Percentiles rank a stretch among this genome's conserved stretches.
phyloP scores from a whole-genome alignment of 2,329 filamentous ascomycete species.

The Apiospora hydei region DNA sequence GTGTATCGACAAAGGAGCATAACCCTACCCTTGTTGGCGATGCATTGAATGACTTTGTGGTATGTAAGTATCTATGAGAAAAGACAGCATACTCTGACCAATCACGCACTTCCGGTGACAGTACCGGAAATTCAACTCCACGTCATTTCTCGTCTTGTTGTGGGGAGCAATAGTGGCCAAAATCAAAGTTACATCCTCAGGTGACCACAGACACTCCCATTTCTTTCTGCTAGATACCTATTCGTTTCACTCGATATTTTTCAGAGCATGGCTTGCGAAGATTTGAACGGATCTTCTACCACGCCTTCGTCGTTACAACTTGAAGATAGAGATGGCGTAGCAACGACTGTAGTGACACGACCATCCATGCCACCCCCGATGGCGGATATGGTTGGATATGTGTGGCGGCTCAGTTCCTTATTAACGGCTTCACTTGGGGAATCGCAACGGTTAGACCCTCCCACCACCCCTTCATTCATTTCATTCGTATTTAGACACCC shows the following conservation, averaged over 20 bases:
- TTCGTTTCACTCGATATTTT: not conserved
- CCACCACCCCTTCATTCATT: no score
- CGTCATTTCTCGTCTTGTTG: not conserved
- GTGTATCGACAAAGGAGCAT: no score
- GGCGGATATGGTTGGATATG: slow-evolving; percentile 65
- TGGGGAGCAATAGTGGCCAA: not conserved
- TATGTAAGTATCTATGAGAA: no score
- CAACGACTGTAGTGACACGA: no score
- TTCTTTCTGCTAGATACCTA: not conserved
- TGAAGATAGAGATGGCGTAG: not conserved
- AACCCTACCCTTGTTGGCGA: no score
- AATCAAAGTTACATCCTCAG: not conserved
- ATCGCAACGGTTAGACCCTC: slow-evolving; percentile 43
- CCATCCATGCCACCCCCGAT: slow-evolving; percentile 50
- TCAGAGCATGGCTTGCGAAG: not conserved
- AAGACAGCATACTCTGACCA: not conserved
- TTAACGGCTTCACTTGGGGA: slow-evolving; percentile 50
- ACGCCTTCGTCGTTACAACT: not conserved
- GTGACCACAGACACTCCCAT: not conserved
- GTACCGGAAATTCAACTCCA: not conserved
- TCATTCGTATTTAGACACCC: not conserved
- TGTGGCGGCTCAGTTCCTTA: slow-evolving; percentile 43
- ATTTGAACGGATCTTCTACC: not conserved
- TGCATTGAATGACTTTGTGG: no score
- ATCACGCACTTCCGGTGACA: not conserved